phyloP scores from a whole-genome alignment of 352 stramenopile genomes.

The Blastocystis sp. region DNA sequence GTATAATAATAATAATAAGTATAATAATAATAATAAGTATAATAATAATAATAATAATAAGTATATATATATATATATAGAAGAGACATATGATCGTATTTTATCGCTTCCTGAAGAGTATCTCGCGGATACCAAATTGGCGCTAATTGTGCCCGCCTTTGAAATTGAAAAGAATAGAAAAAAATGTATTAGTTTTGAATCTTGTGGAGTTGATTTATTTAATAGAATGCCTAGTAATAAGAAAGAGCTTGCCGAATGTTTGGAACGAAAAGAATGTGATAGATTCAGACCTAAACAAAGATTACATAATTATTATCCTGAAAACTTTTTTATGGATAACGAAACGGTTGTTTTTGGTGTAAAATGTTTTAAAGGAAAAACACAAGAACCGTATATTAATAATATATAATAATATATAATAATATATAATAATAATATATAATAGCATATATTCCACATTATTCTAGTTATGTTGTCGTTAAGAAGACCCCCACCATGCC shows the following conservation, averaged over 20 bases:
- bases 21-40: not conserved
- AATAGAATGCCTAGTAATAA: constrained; percentile 3
- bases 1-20: too few species aligned
- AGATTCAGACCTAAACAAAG: constrained; percentile 21
- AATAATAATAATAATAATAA: not conserved
- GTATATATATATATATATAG: not conserved
- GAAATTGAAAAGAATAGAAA: constrained; percentile 8
- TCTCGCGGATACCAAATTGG: constrained; percentile 1
- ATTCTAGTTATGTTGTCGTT: constrained; percentile 36
- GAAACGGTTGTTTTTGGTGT: constrained; percentile 6
- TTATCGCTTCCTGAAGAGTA: not conserved
- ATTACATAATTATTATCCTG: constrained; percentile 17
- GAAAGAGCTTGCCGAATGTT: constrained; percentile 2
- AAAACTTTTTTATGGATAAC: constrained; percentile 18
- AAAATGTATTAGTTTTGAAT: not conserved
- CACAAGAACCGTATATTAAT: constrained; percentile 9
- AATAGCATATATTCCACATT: too few species aligned
- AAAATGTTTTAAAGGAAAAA: constrained; percentile 30
- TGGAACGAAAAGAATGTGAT: not conserved
- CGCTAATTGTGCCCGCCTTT: constrained; percentile 28
- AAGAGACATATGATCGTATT: constrained; percentile 24
- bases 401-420: not conserved
- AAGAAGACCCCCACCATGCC: not conserved
- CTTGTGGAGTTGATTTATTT: not conserved
- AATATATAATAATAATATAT: too few species aligned